These are phyloP conservation scores for Mycena leptocephala DNA, from an alignment of 768 basidiomycete species.

Conservation along the genomic window DNA sequence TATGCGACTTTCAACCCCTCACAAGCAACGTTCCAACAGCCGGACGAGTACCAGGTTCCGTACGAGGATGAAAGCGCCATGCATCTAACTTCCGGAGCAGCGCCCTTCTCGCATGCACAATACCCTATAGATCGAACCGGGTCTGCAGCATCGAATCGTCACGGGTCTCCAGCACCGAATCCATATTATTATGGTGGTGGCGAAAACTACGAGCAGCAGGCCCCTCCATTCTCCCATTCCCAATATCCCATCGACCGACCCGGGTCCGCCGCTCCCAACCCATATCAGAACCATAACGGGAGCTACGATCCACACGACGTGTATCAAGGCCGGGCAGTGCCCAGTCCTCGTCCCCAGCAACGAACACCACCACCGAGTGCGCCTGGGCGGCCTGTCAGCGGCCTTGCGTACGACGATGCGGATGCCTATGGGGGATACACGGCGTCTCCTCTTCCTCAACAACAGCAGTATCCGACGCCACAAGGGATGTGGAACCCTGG, in stretches of 20 bases:
- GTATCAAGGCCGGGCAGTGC: conserved; percentile 67
- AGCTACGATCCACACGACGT: conserved; percentile 69
- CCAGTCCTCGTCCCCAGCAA: conserved; percentile 46
- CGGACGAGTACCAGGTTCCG: conserved; percentile 61
- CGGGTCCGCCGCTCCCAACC: conserved; percentile 41
- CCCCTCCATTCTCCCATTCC: conserved; percentile 54
- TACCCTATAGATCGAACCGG: conserved; percentile 22
- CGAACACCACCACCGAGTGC: conserved; percentile 38
- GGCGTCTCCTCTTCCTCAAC: conserved; percentile 22
- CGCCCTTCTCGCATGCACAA: conserved; percentile 62
- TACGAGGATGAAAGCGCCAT: conserved; percentile 81
- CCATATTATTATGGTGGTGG: neutral
- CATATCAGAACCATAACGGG: conserved; percentile 35
- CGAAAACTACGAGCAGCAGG: neutral
- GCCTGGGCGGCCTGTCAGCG: conserved; percentile 39
- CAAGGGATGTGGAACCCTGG: conserved; percentile 34
- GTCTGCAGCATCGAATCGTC: conserved; percentile 32
- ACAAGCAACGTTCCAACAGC: conserved; percentile 67
- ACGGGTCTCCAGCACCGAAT: conserved; percentile 33
- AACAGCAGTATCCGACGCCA: conserved; percentile 18
- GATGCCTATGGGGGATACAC: conserved; percentile 53
- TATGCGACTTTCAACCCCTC: conserved; percentile 76
- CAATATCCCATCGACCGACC: conserved; percentile 59
- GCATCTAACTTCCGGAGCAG: conserved; percentile 72
- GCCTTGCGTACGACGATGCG: conserved; percentile 58